phyloP scores from a whole-genome alignment of 495 filamentous ascomycete genomes.

The Xylaria intraflava region DNA sequence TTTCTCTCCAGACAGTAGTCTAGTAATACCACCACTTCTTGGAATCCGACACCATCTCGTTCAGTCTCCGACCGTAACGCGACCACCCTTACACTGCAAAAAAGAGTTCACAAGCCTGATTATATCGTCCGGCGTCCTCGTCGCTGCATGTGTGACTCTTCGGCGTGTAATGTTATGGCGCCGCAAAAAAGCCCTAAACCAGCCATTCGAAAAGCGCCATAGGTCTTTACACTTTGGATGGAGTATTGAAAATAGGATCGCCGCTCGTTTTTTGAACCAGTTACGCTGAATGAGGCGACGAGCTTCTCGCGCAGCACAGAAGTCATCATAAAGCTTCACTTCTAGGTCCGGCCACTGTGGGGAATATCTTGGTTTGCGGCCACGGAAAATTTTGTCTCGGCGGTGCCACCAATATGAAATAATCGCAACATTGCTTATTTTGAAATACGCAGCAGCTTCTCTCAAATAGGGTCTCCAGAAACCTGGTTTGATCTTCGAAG shows the following conservation, averaged over 20 bases:
- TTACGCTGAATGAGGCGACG: background rate
- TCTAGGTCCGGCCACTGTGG: background rate
- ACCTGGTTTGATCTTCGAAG: background rate
- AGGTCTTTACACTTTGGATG: background rate
- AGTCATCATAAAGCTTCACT: background rate
- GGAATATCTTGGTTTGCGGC: background rate
- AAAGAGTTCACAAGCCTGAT: too few relatives aligned
- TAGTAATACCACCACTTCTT: too few relatives aligned
- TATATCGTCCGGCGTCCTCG: too few relatives aligned
- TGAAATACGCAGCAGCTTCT: background rate
- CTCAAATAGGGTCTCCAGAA: background rate
- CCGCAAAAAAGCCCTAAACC: background rate
- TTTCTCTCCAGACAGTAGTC: too few relatives aligned
- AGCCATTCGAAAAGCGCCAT: background rate
- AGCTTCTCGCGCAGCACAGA: background rate
- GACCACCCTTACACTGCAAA: too few relatives aligned
- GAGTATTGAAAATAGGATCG: background rate
- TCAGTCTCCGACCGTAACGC: too few relatives aligned
- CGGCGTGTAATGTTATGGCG: too few relatives aligned
- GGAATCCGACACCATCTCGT: too few relatives aligned
- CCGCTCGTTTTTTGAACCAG: background rate
- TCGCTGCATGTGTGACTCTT: too few relatives aligned
- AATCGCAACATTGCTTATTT: background rate
- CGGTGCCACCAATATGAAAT: background rate
- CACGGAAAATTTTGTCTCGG: background rate